Evolutionary conservation across 1,284 basidiomycete genomes (phyloP).

Genomic region (Grifola frondosa): DNA sequence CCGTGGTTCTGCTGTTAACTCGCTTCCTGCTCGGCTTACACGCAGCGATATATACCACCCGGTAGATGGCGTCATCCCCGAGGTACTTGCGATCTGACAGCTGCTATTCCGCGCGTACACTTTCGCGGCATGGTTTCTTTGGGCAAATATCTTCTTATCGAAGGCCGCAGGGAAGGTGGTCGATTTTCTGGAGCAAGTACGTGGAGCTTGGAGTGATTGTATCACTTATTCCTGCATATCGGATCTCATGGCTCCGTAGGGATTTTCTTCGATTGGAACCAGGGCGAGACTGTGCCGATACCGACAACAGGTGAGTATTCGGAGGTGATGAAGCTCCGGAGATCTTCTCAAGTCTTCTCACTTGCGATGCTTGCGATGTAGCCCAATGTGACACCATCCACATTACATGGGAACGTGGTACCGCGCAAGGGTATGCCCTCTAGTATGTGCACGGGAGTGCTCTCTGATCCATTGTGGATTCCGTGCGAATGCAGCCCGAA

Average conservation of each 20-base stretch:
- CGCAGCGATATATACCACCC: neutral
- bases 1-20: no score
- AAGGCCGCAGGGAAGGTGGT: constrained; percentile 3
- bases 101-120: no score
- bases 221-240: neutral
- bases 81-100: no score
- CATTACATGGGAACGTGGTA: constrained; percentile 47
- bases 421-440: constrained; percentile 44
- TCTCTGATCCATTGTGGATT: no score
- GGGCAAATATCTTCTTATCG: neutral
- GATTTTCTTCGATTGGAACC: constrained; percentile 56
- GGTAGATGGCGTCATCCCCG: constrained; percentile 1
- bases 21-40: neutral
- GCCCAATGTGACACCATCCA: constrained; percentile 58
- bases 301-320: constrained; percentile 44
- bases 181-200: constrained; percentile 11
- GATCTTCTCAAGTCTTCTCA: constrained; percentile 2
- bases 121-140: constrained; percentile 1
- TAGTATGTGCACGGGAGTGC: constrained; percentile 1
- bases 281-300: constrained; percentile 42
- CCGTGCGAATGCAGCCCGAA: constrained; percentile 56
- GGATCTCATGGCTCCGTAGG: constrained; percentile 19
- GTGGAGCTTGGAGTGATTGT: neutral
- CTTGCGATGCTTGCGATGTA: constrained; percentile 20
- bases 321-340: neutral